phyloP scores from a whole-genome alignment of 2,329 filamentous ascomycete genomes.

The Moelleriella libera region DNA sequence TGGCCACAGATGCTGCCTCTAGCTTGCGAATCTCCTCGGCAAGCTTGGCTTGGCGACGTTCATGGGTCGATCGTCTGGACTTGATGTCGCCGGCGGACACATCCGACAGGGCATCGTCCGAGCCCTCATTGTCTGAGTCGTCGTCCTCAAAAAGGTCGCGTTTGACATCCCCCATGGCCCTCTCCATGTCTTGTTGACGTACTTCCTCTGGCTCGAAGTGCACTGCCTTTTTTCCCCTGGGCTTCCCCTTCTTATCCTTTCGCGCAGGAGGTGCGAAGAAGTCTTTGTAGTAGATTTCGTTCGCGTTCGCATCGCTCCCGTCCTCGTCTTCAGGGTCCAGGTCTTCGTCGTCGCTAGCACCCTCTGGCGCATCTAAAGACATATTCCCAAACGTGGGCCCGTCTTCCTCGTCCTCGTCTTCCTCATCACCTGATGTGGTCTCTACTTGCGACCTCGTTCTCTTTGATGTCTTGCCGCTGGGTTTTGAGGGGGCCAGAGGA shows the following conservation, averaged over 20 bases:
- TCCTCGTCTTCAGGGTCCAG: conserved; percentile 38
- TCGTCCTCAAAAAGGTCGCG: conserved; percentile 78
- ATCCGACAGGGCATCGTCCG: conserved; percentile 50
- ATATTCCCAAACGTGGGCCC: conserved; percentile 76
- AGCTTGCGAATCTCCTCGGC: conserved; percentile 82
- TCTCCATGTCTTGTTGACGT: conserved; percentile 55
- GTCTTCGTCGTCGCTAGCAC: conserved; percentile 50
- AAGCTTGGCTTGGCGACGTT: conserved; percentile 73
- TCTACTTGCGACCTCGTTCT: conserved; percentile 17
- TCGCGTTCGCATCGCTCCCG: conserved; percentile 57
- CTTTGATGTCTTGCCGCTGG: conserved; percentile 11
- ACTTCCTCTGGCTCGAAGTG: conserved; percentile 26
- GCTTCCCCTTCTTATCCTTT: conserved; percentile 44
- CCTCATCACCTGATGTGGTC: conserved; percentile 21
- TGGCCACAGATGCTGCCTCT: conserved; percentile 77
- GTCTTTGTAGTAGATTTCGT: conserved; percentile 80
- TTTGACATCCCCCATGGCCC: conserved; percentile 75
- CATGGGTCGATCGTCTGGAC: conserved; percentile 69
- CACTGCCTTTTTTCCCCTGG: conserved; percentile 20
- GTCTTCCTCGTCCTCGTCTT: conserved; percentile 54
- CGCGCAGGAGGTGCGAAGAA: conserved; percentile 82
- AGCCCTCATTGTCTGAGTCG: conserved; percentile 48
- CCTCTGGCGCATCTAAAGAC: conserved; percentile 59
- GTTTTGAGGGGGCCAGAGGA: conserved; percentile 37
- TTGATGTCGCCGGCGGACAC: conserved; percentile 55